Conservation (phyloP, 495 filamentous ascomycete genomes). For the Sphaerosporella brunnea region DNA sequence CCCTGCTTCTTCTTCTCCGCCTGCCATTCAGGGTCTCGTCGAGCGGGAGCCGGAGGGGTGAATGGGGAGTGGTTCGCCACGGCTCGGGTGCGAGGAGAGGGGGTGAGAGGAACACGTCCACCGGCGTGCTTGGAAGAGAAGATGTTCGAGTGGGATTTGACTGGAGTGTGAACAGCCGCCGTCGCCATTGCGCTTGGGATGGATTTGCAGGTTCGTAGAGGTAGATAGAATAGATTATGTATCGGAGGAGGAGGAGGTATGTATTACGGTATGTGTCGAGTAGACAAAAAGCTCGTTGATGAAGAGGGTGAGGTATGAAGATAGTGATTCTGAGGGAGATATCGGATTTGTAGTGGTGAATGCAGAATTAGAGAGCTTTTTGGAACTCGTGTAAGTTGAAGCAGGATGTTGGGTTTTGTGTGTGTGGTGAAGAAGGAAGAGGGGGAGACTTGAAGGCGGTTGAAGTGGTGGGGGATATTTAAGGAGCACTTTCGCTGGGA, state of each 20-base stretch:
- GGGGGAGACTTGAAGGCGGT: neutral
- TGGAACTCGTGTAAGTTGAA: neutral
- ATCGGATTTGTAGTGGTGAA: neutral
- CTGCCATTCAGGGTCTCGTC: constrained; percentile 20
- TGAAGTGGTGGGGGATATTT: neutral
- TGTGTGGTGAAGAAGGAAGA: neutral
- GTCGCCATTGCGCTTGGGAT: too few relatives aligned
- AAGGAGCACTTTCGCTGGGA: too few relatives aligned
- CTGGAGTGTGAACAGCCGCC: constrained; percentile 69
- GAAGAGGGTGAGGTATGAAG: too few relatives aligned
- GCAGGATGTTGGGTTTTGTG: neutral
- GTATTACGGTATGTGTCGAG: constrained; percentile 1
- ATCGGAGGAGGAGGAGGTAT: neutral
- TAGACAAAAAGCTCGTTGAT: constrained; percentile 1
- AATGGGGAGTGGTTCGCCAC: constrained; percentile 49
- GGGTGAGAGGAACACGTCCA: constrained; percentile 84
- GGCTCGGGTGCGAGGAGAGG: constrained; percentile 54
- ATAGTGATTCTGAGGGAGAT: neutral
- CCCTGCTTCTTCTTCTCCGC: constrained; percentile 13
- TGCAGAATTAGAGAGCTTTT: neutral
- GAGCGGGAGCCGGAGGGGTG: constrained; percentile 42
- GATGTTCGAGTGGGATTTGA: constrained; percentile 82
- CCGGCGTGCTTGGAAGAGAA: constrained; percentile 87
- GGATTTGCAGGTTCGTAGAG: too few relatives aligned
- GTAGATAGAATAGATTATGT: neutral